Conservation (phyloP, 1,139 yeast species). For the Oligophagozyma castellii region DNA sequence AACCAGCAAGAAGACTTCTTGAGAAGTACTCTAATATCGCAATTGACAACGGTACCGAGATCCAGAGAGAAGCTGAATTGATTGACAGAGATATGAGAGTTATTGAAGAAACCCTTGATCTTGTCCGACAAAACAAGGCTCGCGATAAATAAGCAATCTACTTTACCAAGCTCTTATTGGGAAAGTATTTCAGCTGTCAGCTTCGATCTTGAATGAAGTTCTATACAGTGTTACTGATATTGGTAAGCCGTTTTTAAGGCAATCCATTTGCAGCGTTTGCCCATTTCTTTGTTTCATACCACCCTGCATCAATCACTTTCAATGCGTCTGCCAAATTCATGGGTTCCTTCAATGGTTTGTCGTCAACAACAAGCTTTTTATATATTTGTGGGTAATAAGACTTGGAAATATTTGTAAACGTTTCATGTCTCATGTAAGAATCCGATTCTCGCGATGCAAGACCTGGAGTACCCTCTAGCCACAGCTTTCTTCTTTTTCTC, state of each 20-base stretch:
- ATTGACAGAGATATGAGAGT: slow-evolving; percentile 24
- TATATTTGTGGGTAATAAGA: slow-evolving; percentile 45
- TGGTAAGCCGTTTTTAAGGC: no score
- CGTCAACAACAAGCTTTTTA: slow-evolving; percentile 42
- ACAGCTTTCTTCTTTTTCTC: slow-evolving; percentile 43
- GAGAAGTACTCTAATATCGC: slow-evolving; percentile 8
- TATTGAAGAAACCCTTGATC: slow-evolving; percentile 22
- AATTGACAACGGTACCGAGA: slow-evolving; percentile 7
- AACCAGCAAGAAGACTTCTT: slow-evolving; percentile 13
- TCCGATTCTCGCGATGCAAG: slow-evolving; percentile 8
- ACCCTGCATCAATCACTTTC: slow-evolving; percentile 50
- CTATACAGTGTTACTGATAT: no score
- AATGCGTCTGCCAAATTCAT: slow-evolving; percentile 49
- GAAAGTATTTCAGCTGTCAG: no score
- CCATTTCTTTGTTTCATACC: slow-evolving; percentile 56
- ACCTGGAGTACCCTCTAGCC: slow-evolving; percentile 35
- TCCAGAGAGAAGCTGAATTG: slow-evolving; percentile 22
- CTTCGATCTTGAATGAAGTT: no score
- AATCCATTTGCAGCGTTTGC: slow-evolving; percentile 30
- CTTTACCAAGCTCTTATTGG: no score
- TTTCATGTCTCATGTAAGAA: slow-evolving; percentile 7
- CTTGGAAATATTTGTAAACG: slow-evolving; percentile 20
- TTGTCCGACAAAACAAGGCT: slow-evolving; percentile 19
- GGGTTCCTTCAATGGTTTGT: slow-evolving; percentile 40
- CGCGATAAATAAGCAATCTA: no score